Evolutionary conservation across 164 flowering plant genomes (phyloP).

Genomic region (Vitis cinerea): DNA sequence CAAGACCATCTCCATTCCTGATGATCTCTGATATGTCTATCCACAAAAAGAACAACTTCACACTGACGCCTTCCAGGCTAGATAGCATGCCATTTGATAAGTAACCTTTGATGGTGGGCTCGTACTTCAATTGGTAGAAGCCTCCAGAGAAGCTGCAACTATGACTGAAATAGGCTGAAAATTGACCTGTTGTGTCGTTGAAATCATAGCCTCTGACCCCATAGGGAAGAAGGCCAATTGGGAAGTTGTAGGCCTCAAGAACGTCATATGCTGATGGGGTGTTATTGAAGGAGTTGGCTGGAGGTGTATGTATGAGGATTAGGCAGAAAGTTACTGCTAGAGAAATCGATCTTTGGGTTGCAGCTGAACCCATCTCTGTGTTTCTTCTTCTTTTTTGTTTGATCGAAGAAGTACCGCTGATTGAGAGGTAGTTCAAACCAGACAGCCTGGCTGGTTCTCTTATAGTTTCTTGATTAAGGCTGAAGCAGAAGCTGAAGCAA

Average conservation of each 20-base stretch:
- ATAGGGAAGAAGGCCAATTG: constrained; percentile 31
- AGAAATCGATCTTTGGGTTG: neutral
- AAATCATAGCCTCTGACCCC: constrained; percentile 31
- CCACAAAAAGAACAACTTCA: constrained; percentile 43
- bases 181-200: constrained; percentile 26
- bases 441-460: too few relatives aligned
- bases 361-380: neutral
- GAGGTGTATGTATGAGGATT: neutral
- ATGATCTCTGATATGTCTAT: constrained; percentile 39
- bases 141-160: constrained; percentile 38
- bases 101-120: constrained; percentile 28
- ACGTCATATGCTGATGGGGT: constrained; percentile 24
- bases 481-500: too few relatives aligned
- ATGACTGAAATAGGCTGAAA: constrained; percentile 29
- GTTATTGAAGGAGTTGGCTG: neutral
- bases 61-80: constrained; percentile 35
- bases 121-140: constrained; percentile 32
- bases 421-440: too few relatives aligned
- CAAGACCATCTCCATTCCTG: constrained; percentile 31
- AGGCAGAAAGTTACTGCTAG: neutral
- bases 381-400: neutral
- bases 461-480: too few relatives aligned
- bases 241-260: constrained; percentile 24
- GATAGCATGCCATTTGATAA: constrained; percentile 28
- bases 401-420: too few relatives aligned